Base-by-base conservation (phyloP, 2,329 filamentous ascomycete genomes). In the Epichloe hybrida region DNA sequence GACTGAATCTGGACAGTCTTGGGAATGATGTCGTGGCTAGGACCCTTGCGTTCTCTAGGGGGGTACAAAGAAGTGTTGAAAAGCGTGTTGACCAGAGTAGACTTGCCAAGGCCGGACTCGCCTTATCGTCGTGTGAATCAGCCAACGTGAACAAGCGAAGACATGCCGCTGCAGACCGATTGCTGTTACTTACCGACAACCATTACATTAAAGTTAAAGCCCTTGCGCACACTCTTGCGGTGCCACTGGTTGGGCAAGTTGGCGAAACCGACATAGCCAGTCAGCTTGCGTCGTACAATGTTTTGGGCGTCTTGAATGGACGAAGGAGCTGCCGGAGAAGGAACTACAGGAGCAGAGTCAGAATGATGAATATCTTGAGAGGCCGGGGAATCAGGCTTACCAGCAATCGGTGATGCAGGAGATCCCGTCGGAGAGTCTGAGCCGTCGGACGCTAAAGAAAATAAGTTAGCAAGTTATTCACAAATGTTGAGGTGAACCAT, bases 161-260 rank as follows among this genome's bases (percentile, higher is more conserved):
- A 21, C 0, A 41, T 48, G 37, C 11, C 13, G 20, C 23, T n/a
- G 23, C 15, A 41, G 9, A 35, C 7, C 7, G 15, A 31, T 27
- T 27, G 36, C 9, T n/a, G 15, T 6, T 34, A 84, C 90, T 66
- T 78, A 97, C 93, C 93, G 72, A 98, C 93, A 72, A 98, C 93
- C 93, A 98, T 98, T 61, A 98, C 93, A 69, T 98, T 98, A 80
- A 98, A 98, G 81, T 97, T 98, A 81, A 98, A 98, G 55, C 93
- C 93, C 74, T 98, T 98, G 68, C 93, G 88, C 64, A 98, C 93
- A 81, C 90, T 96, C 85, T 98, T 98, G 72, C 93, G 91, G 78
- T 98, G 93, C 93, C 93, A 98, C 74, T 98, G 93, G 75, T 98
- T 98, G 57, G 93, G 93, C 67, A 98, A 74, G 70, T 98, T 98